Conservation (phyloP, 208 protist genomes). For the Crithidia bombi region DNA sequence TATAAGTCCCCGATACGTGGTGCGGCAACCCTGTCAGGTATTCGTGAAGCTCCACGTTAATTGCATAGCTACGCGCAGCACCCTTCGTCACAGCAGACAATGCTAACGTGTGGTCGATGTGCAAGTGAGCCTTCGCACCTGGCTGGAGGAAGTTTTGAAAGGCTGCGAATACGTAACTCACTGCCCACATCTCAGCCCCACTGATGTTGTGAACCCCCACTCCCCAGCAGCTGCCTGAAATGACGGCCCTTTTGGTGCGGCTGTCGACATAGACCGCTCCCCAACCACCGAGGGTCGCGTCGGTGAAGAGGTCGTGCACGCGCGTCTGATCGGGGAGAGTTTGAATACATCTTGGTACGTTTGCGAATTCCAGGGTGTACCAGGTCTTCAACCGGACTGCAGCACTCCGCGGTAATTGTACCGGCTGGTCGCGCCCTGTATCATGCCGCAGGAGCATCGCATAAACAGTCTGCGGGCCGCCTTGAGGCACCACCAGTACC, state of each 20-base stretch:
- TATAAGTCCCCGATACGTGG: conserved; percentile 10
- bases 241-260: conserved; percentile 5
- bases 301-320: conserved; percentile 29
- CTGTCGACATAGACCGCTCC: conserved; percentile 29
- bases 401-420: conserved; percentile 13
- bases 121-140: conserved; percentile 9
- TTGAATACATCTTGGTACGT: background rate
- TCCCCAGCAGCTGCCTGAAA: conserved; percentile 14
- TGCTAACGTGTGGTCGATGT: conserved; percentile 36
- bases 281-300: conserved; percentile 27
- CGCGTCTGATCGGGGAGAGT: background rate
- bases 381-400: conserved; percentile 2
- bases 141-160: background rate
- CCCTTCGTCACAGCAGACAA: conserved; percentile 7
- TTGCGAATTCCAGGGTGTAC: background rate
- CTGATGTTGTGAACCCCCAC: conserved; percentile 24
- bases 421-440: background rate
- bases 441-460: conserved; percentile 15
- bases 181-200: conserved; percentile 20
- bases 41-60: conserved; percentile 7
- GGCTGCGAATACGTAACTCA: conserved; percentile 15
- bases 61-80: conserved; percentile 15
- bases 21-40: background rate
- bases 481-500: conserved; percentile 33
- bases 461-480: conserved; percentile 5